Conservation (phyloP, 2,329 filamentous ascomycete species). For the Kalmusia sp. region DNA sequence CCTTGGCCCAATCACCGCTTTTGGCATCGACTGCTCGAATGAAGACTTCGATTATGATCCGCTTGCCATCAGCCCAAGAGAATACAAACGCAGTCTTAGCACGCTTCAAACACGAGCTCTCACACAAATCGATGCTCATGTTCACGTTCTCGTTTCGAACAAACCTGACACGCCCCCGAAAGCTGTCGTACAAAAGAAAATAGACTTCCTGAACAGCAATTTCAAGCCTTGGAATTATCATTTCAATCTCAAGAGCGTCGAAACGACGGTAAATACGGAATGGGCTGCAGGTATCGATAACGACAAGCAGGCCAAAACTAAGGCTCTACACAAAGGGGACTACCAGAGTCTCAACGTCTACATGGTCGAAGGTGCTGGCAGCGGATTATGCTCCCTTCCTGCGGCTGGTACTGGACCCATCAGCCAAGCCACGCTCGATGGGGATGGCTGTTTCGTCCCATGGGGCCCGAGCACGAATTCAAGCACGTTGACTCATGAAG, state of each 20-base stretch:
- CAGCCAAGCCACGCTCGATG: slow-evolving; percentile 15
- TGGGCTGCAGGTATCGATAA: slow-evolving; percentile 20
- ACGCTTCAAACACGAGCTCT: slow-evolving; percentile 10
- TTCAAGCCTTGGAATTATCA: slow-evolving; percentile 17
- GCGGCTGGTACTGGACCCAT: slow-evolving; percentile 2
- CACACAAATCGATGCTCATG: slow-evolving; percentile 11
- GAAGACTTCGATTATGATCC: slow-evolving; percentile 16
- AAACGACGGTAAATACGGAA: slow-evolving; percentile 10
- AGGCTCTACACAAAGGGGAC: slow-evolving; percentile 58
- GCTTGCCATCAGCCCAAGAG: slow-evolving; percentile 11
- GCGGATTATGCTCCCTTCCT: slow-evolving; percentile 37
- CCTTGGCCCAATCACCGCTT: too few species aligned
- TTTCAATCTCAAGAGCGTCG: slow-evolving; percentile 15
- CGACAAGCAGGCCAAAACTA: slow-evolving; percentile 47
- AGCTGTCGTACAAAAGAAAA: slow-evolving; percentile 12
- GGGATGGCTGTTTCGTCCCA: slow-evolving; percentile 21
- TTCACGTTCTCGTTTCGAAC: slow-evolving; percentile 13
- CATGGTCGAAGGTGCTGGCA: slow-evolving; percentile 58
- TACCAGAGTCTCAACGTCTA: slow-evolving; percentile 63
- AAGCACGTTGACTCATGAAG: slow-evolving; percentile 19
- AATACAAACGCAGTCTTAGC: slow-evolving; percentile 4
- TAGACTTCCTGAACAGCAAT: slow-evolving; percentile 18
- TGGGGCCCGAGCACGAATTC: slow-evolving; percentile 6
- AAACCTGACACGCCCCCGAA: slow-evolving; percentile 5
- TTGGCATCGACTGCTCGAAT: slow-evolving; percentile 18